Conservation (phyloP, 768 basidiomycete species). For the Podaxis sp. region DNA sequence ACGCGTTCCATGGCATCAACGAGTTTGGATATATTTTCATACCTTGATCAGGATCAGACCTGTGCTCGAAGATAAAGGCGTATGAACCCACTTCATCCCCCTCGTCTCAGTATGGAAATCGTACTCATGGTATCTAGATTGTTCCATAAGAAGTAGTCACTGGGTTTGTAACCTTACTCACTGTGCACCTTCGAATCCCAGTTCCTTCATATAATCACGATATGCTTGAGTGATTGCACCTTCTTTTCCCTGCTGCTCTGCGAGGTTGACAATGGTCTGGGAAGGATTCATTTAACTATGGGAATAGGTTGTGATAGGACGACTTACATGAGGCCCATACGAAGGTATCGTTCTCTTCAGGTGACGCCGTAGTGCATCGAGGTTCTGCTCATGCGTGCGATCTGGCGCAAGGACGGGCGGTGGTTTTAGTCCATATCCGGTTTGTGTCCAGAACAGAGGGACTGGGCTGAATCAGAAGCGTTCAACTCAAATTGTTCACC, state of each 20-base stretch:
- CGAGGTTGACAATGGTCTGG: slow-evolving; percentile 84
- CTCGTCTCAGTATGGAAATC: slow-evolving; percentile 94
- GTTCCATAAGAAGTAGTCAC: slow-evolving; percentile 4
- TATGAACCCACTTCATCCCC: slow-evolving; percentile 79
- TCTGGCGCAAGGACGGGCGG: slow-evolving; percentile 76
- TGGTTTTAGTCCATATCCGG: slow-evolving; percentile 84
- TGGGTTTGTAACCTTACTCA: slow-evolving; percentile 28
- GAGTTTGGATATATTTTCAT: slow-evolving; percentile 87
- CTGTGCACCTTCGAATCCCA: slow-evolving; percentile 55
- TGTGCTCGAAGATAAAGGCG: background rate
- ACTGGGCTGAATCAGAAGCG: slow-evolving; percentile 44
- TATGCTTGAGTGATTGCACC: slow-evolving; percentile 77
- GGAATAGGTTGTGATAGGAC: background rate
- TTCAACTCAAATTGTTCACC: slow-evolving; percentile 14
- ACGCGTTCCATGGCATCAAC: slow-evolving; percentile 65
- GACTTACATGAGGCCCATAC: slow-evolving; percentile 78
- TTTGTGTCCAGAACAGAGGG: slow-evolving; percentile 91
- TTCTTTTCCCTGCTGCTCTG: slow-evolving; percentile 91
- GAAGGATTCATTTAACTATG: slow-evolving; percentile 10
- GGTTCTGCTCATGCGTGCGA: slow-evolving; percentile 68
- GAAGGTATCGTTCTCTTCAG: slow-evolving; percentile 59
- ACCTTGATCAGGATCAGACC: slow-evolving; percentile 40
- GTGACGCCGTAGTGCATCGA: slow-evolving; percentile 71
- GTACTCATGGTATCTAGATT: slow-evolving; percentile 69
- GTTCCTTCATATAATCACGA: slow-evolving; percentile 59